Evolutionary conservation across 352 stramenopile genomes (phyloP).

Genomic region (Phytophthora niederhauseri): DNA sequence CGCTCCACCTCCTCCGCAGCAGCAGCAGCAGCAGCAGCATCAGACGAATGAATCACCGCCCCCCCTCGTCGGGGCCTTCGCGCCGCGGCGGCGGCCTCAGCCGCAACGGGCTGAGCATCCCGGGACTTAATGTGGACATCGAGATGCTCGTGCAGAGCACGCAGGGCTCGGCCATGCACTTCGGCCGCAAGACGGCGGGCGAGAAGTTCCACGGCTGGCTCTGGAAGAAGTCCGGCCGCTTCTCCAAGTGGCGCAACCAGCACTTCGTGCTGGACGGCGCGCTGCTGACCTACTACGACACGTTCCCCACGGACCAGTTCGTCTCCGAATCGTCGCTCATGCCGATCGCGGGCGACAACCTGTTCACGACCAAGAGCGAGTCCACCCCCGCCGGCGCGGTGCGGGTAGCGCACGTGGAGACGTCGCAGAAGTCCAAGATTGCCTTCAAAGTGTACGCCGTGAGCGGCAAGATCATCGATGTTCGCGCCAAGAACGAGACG

Average conservation of each 20-base stretch:
- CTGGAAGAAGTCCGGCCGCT: constrained; percentile 82
- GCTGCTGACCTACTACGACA: constrained; percentile 84
- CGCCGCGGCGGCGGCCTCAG: constrained; percentile 18
- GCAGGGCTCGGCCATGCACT: constrained; percentile 74
- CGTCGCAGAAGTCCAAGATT: constrained; percentile 75
- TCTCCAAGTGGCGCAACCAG: constrained; percentile 86
- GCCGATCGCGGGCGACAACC: constrained; percentile 60
- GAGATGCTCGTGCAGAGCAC: constrained; percentile 87
- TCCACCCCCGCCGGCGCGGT: constrained; percentile 70
- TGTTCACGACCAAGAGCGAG: constrained; percentile 79
- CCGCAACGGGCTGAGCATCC: constrained; percentile 36
- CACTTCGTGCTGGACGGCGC: constrained; percentile 84
- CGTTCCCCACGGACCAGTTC: constrained; percentile 83
- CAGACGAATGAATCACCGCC: constrained; percentile 43
- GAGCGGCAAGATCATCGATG: constrained; percentile 84
- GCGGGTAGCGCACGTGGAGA: constrained; percentile 80
- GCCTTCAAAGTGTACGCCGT: constrained; percentile 86
- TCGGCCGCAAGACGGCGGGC: constrained; percentile 57
- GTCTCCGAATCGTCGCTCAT: constrained; percentile 62
- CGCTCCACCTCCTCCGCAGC: constrained; percentile 2
- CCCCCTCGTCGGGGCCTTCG: constrained; percentile 25
- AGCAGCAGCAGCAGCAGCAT: not conserved
- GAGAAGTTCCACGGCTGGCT: constrained; percentile 88
- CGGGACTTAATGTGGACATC: constrained; percentile 75
- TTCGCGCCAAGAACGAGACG: constrained; percentile 80